Evolutionary conservation across 192 early-diverging fungal species (phyloP), one percentile per base, ranked within the genome.

Genomic region (Cetraspora pellucida): DNA sequence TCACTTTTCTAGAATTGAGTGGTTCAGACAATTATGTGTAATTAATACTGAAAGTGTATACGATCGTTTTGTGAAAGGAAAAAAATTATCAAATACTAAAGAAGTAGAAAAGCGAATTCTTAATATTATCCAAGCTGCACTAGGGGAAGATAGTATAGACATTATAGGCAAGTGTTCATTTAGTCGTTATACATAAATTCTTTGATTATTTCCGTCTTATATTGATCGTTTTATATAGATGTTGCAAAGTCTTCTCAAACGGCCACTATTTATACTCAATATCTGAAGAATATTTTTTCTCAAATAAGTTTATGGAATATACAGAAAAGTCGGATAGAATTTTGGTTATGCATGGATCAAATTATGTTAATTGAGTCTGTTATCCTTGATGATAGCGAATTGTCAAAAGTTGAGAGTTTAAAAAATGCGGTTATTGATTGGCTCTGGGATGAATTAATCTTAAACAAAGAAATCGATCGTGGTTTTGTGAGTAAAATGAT

Each of bases 381-480:
- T 1, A 37, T 37, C 37, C 31, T 17, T n/a, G 31, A 19, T 43
- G 19, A n/a, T 0, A 13, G 27, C 5, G 19, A 27, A 37, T 30
- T 43, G 16, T 30, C 25, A 17, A 31, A 10, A 31, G 25, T 25
- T 11, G 14, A 21, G 9, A 57, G 17, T 55, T 31, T 54, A 13
- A 72, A 58, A 55, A 46, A 27, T 27, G 19, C n/a, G 6, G 43
- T 76, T 16, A 66, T 66, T 19, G 27, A 76, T 13, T 76, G 52
- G 25, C 49, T 76, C n/a, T 76, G 74, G 74, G 30, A 76, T 66
- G 47, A 76, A 37, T 25, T 76, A 23, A 44, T 76, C 11, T 65
- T 65, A 30, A 27, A 76, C 8, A 9, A 6, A 37, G 43, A 66
- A 31, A 17, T 52, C 0, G 74, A 76, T 54, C 21, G 58, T 57